Evolutionary conservation across 2,329 filamentous ascomycete genomes (phyloP).

Genomic region (Trichoderma sp.): DNA sequence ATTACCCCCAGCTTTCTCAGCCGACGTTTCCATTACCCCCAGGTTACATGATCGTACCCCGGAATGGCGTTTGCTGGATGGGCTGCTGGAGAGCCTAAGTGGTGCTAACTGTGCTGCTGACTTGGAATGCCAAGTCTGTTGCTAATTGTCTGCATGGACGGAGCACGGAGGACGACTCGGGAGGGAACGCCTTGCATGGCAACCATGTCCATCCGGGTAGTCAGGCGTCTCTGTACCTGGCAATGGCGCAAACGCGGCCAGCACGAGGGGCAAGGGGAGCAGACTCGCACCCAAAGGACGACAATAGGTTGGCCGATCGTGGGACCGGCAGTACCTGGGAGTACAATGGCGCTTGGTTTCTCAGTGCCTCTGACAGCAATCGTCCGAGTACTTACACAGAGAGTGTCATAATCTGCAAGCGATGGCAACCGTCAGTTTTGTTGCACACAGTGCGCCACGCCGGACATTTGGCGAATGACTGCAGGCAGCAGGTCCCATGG

Average conservation of each 20-base stretch:
- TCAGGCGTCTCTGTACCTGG: conserved; percentile 1
- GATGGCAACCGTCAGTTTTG: not conserved
- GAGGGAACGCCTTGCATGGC: not conserved
- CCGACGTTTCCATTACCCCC: conserved; percentile 43
- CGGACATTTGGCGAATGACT: not conserved
- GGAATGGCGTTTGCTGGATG: not conserved
- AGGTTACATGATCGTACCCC: conserved; percentile 43
- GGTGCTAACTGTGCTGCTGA: conserved; percentile 20
- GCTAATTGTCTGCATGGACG: conserved; percentile 11
- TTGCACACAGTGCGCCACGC: conserved; percentile 12
- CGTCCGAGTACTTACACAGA: not conserved
- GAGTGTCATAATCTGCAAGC: not conserved
- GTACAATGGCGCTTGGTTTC: not conserved
- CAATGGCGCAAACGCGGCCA: conserved; percentile 12
- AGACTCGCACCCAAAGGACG: not conserved
- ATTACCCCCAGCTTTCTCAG: conserved; percentile 44
- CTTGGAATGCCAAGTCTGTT: not conserved
- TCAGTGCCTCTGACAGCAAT: not conserved
- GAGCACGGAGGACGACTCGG: not conserved
- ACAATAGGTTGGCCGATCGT: not conserved
- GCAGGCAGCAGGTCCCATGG: not conserved
- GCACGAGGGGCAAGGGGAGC: not conserved
- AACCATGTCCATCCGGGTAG: not conserved
- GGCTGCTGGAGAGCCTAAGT: not conserved
- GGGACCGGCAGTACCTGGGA: not conserved